phyloP scores from a whole-genome alignment of 1,139 yeast species.

The Candida sp. region DNA sequence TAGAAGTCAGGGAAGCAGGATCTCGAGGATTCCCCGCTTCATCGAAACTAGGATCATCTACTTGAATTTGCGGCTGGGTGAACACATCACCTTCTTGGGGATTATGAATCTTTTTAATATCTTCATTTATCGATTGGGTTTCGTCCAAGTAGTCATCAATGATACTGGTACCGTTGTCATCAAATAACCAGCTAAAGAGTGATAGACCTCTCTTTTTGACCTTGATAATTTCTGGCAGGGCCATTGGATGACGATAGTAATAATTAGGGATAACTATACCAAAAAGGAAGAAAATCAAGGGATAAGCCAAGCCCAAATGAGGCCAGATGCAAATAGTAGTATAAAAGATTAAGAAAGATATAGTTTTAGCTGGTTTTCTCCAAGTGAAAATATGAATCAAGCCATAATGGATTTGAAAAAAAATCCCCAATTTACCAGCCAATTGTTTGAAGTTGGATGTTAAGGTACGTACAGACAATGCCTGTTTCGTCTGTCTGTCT shows the following conservation, averaged over 20 bases:
- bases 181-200: conserved; percentile 45
- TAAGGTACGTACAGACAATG: conserved; percentile 48
- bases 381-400: conserved; percentile 55
- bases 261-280: conserved; percentile 73
- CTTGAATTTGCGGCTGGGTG: conserved; percentile 4
- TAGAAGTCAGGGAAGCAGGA: background rate
- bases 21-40: conserved; percentile 1
- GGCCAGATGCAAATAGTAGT: conserved; percentile 70
- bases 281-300: conserved; percentile 53
- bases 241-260: conserved; percentile 64
- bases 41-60: conserved; percentile 1
- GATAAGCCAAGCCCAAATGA: conserved; percentile 60
- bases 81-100: conserved; percentile 1
- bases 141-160: conserved; percentile 23
- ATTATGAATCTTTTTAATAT: conserved; percentile 2
- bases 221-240: conserved; percentile 37
- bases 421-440: conserved; percentile 49
- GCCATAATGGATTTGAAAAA: conserved; percentile 56
- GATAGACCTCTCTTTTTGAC: conserved; percentile 56
- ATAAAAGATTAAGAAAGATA: conserved; percentile 48
- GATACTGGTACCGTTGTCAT: conserved; percentile 38
- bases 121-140: conserved; percentile 8
- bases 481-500: conserved; percentile 40
- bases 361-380: conserved; percentile 59
- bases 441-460: conserved; percentile 49